These are phyloP conservation scores for Erigeron philadelphicus DNA, from an alignment of 140 eudicot genomes.

Conservation along the genomic window DNA sequence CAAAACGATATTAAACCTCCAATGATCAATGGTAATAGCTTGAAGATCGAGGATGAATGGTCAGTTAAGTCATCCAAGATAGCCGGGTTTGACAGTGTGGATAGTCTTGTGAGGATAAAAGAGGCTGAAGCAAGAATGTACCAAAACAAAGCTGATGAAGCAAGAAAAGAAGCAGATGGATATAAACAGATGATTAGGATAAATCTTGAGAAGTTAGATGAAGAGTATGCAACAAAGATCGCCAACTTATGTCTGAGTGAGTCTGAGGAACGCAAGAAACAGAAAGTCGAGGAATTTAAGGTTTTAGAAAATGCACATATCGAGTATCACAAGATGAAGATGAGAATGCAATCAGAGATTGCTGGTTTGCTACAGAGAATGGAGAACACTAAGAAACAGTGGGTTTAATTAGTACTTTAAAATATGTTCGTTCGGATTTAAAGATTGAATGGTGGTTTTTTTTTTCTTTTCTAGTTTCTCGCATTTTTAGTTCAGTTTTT, in stretches of 20 bases:
- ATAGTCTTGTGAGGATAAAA: slow-evolving; percentile 54
- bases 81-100: slow-evolving; percentile 51
- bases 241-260: slow-evolving; percentile 49
- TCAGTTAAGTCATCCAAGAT: slow-evolving; percentile 47
- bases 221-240: slow-evolving; percentile 54
- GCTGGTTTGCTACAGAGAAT: slow-evolving; percentile 62
- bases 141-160: slow-evolving; percentile 66
- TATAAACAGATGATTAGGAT: slow-evolving; percentile 43
- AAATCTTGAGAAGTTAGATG: slow-evolving; percentile 50
- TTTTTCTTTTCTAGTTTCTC: not conserved
- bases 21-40: slow-evolving; percentile 23
- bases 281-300: slow-evolving; percentile 56
- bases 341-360: slow-evolving; percentile 71
- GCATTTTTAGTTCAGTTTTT: not conserved
- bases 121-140: slow-evolving; percentile 72
- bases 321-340: slow-evolving; percentile 64
- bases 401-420: slow-evolving; percentile 20
- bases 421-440: not conserved
- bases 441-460: not conserved
- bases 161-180: slow-evolving; percentile 53
- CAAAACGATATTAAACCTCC: slow-evolving; percentile 32
- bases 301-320: slow-evolving; percentile 45
- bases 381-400: slow-evolving; percentile 61
- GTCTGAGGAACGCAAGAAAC: slow-evolving; percentile 46
- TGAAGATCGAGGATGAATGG: slow-evolving; percentile 57